phyloP scores from a whole-genome alignment of 345 rosid genomes.

The Populus alba region DNA sequence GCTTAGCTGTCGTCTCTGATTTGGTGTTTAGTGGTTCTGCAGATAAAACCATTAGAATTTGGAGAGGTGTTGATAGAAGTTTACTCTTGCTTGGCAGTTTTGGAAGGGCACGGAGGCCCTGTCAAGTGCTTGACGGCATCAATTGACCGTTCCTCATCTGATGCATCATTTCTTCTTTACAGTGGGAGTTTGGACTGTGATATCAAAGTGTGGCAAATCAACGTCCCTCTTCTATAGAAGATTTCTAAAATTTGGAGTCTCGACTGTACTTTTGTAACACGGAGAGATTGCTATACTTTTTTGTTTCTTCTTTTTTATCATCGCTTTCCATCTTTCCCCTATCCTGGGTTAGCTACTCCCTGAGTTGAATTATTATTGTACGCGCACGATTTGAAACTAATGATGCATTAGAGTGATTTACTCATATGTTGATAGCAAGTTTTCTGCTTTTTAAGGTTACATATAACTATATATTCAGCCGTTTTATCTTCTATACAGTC shows the following conservation, averaged over 20 bases:
- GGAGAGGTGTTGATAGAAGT: conserved; percentile 46
- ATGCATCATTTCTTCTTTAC: conserved; percentile 47
- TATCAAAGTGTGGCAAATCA: conserved; percentile 74
- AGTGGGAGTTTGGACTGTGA: conserved; percentile 90
- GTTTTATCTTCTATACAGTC: no score
- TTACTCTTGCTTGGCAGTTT: conserved; percentile 58
- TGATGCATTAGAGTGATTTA: background rate
- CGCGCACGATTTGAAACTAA: background rate
- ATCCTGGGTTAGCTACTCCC: background rate
- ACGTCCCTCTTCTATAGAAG: conserved; percentile 33
- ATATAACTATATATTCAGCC: no score
- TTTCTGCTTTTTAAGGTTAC: no score
- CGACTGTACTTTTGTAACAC: background rate
- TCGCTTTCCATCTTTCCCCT: background rate
- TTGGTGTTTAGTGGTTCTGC: conserved; percentile 85
- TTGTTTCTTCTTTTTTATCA: background rate
- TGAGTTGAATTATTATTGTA: background rate
- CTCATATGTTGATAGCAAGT: no score
- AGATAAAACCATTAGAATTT: conserved; percentile 69
- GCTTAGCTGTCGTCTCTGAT: conserved; percentile 53
- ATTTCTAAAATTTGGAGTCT: background rate
- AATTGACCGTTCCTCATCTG: conserved; percentile 27
- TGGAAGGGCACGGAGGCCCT: conserved; percentile 83
- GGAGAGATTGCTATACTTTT: background rate
- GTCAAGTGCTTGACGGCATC: conserved; percentile 81